These are phyloP conservation scores for Melampsora larici-populina DNA, from an alignment of 1,284 basidiomycete species.

Conservation along the genomic window DNA sequence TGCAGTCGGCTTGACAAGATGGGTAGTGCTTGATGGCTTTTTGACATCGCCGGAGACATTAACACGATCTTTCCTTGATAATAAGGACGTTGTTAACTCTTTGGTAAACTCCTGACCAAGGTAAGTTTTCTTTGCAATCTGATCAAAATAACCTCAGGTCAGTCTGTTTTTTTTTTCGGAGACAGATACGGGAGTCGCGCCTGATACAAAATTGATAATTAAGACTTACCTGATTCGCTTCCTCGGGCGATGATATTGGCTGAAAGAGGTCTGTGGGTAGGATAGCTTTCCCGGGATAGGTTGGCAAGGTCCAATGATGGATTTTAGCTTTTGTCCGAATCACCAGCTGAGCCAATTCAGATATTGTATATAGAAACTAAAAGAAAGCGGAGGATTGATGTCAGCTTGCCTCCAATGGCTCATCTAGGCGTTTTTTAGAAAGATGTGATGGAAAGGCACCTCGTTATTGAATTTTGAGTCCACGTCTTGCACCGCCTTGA, in stretches of 20 bases:
- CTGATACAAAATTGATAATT: neutral
- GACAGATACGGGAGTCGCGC: neutral
- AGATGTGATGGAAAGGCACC: constrained; percentile 57
- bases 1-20: neutral
- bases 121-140: constrained; percentile 15
- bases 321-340: constrained; percentile 68
- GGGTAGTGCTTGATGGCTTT: constrained; percentile 2
- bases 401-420: neutral
- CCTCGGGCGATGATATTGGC: constrained; percentile 49
- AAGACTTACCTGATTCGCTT: constrained; percentile 47
- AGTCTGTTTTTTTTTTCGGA: neutral
- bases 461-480: constrained; percentile 66
- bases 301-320: constrained; percentile 71
- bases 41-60: constrained; percentile 11
- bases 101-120: constrained; percentile 19
- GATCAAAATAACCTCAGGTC: neutral
- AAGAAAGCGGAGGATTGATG: neutral
- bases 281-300: constrained; percentile 74
- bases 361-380: constrained; percentile 81
- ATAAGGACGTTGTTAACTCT: constrained; percentile 27
- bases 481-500: constrained; percentile 79
- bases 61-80: constrained; percentile 9
- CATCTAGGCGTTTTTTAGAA: too few species aligned
- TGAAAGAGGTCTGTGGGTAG: constrained; percentile 77
- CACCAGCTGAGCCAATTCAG: constrained; percentile 81